Evolutionary conservation across 2,329 filamentous ascomycete genomes (phyloP), one percentile per base, ranked within the genome.

Genomic region (Botrytis aclada): DNA sequence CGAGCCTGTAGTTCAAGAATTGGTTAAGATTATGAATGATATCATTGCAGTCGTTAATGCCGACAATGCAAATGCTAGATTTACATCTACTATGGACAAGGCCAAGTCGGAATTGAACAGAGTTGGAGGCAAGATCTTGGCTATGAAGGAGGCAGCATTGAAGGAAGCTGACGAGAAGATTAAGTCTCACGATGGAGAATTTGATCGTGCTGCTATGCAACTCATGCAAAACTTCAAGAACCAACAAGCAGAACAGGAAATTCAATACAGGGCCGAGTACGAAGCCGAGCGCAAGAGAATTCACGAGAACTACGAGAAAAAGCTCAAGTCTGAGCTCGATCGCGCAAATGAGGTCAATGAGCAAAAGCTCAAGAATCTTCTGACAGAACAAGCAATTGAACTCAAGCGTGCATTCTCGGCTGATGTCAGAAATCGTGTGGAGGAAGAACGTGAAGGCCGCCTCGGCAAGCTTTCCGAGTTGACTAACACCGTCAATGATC

Each of bases 11-110:
- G 93, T 98, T 34, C 94, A 98, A 83, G 94, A 98, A 79, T 86
- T 99, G 9, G 94, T 97, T 74, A 95, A 93, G 84, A 95, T 97
- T 84, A 88, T 99, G 78, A 99, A 99, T 84, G 94, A 97, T 82
- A 92, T 99, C 79, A 97, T 99, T 80, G 90, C 93, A 14, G 93
- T 97, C 64, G 91, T 98, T 81, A 97, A 98, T 82, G 92, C 93
- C 73, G 95, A 97, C 81, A 89, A 91, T 74, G 89, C 93, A 73
- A 89, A 91, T 75, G 87, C 87, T 77, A 94, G 92, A 82, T 97
- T 96, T 83, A 90, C 89, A 70, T 87, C 88, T 4, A 91, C 94
- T 1, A 90, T 99, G 73, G 85, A 88, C 77, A 95, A 96, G 85
- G 95, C 95, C 75, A 98, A 98, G 87, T 86, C 87, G 70, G 92